These are phyloP conservation scores for Crotalaria pallida DNA, from an alignment of 306 rosid species.

Conservation along the genomic window DNA sequence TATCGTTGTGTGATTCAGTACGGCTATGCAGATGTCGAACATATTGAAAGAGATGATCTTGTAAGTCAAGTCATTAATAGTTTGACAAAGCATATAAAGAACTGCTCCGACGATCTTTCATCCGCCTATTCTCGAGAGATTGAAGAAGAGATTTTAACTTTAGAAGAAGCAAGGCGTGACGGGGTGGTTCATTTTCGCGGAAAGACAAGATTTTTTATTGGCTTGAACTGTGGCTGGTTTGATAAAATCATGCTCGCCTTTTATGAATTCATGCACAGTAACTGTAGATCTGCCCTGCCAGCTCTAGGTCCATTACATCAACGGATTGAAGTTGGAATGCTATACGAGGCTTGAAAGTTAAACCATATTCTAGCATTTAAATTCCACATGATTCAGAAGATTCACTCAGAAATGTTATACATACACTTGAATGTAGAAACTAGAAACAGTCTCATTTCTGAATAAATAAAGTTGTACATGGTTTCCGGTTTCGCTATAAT, in stretches of 20 bases:
- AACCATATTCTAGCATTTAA: background rate
- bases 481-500: no score
- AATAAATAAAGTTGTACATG: no score
- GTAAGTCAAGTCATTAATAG: conserved; percentile 41
- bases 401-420: no score
- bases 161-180: conserved; percentile 44
- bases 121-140: conserved; percentile 22
- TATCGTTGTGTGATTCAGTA: conserved; percentile 65
- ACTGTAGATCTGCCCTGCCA: conserved; percentile 70
- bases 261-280: conserved; percentile 59
- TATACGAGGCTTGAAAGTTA: conserved; percentile 55
- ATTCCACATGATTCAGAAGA: background rate
- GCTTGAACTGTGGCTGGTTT: conserved; percentile 51
- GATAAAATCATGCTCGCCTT: conserved; percentile 54
- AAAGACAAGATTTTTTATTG: conserved; percentile 54
- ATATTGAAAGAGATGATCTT: conserved; percentile 45
- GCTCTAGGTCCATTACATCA: conserved; percentile 55
- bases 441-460: no score
- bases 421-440: no score
- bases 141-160: conserved; percentile 28
- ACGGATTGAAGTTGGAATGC: conserved; percentile 80
- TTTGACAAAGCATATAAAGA: conserved; percentile 36
- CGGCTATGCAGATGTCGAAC: conserved; percentile 66
- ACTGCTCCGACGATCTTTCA: background rate
- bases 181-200: conserved; percentile 66